A percentile compares a stretch with the other conserved stretches of the same genome.
These are phyloP conservation scores for Cladophialophora bantiana DNA, from an alignment of 2,329 filamentous ascomycete species.

Conservation along the genomic window DNA sequence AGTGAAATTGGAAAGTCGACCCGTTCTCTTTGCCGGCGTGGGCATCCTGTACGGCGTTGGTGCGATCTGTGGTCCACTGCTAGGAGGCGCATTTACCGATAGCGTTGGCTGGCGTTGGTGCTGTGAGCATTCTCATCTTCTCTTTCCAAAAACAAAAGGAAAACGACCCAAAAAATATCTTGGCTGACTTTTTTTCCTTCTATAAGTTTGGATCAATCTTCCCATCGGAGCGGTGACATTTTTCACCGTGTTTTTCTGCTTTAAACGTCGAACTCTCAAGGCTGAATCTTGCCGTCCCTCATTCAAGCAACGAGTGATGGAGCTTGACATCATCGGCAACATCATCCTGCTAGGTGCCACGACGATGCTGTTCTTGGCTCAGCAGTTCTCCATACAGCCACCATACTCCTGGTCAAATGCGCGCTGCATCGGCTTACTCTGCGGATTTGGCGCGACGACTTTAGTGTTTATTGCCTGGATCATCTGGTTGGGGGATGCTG, in stretches of 20 bases:
- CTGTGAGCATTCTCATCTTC: constrained; percentile 28
- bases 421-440: constrained; percentile 47
- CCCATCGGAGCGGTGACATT: constrained; percentile 48
- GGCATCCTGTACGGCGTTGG: constrained; percentile 41
- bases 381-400: constrained; percentile 29
- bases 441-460: constrained; percentile 42
- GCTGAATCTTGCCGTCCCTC: background rate
- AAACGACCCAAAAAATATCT: constrained; percentile 34
- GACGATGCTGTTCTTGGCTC: constrained; percentile 37
- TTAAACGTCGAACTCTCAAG: constrained; percentile 14
- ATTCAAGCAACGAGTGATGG: constrained; percentile 35
- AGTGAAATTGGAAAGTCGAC: constrained; percentile 46
- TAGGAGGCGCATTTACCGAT: constrained; percentile 48
- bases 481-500: constrained; percentile 37
- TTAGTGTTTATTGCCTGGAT: constrained; percentile 46
- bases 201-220: constrained; percentile 48
- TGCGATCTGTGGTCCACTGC: constrained; percentile 45
- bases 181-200: background rate
- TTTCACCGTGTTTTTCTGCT: constrained; percentile 33
- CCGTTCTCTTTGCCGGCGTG: constrained; percentile 46
- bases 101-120: constrained; percentile 42
- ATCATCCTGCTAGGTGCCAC: constrained; percentile 59
- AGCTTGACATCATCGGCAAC: constrained; percentile 64
- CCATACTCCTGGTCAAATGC: constrained; percentile 44
- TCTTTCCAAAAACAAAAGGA: background rate